Conservation (phyloP, 2,329 filamentous ascomycete genomes). For the Aureobasidium pullulans region DNA sequence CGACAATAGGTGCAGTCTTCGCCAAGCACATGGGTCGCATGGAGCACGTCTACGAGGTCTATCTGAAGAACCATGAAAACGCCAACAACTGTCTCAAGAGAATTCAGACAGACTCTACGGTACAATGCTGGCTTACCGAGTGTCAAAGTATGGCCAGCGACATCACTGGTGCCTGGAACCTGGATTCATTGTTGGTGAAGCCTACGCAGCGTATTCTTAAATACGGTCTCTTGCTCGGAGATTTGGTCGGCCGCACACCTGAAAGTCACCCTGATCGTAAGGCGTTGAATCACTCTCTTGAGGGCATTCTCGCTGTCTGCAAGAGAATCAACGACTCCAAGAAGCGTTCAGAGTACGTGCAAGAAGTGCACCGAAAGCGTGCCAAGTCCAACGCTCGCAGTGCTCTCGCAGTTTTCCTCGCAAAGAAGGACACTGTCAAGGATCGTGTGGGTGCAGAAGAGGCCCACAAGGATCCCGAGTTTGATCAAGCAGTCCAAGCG, state of each 20-base stretch:
- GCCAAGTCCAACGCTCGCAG: slow-evolving; percentile 82
- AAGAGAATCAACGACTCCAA: slow-evolving; percentile 85
- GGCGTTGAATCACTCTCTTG: slow-evolving; percentile 62
- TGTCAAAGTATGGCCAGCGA: slow-evolving; percentile 90
- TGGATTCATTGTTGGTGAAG: slow-evolving; percentile 95
- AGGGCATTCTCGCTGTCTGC: slow-evolving; percentile 57
- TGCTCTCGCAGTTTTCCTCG: slow-evolving; percentile 81
- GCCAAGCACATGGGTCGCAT: slow-evolving; percentile 48
- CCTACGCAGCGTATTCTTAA: slow-evolving; percentile 92
- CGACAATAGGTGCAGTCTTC: slow-evolving; percentile 54
- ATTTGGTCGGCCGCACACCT: slow-evolving; percentile 72
- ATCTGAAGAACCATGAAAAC: slow-evolving; percentile 57
- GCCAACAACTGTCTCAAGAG: slow-evolving; percentile 54
- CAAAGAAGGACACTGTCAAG: slow-evolving; percentile 78
- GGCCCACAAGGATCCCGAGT: slow-evolving; percentile 71
- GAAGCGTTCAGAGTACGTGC: slow-evolving; percentile 86
- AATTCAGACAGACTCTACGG: slow-evolving; percentile 51
- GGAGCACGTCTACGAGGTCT: slow-evolving; percentile 59
- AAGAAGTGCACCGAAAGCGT: slow-evolving; percentile 76
- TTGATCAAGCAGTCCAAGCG: slow-evolving; percentile 71
- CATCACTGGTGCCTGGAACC: slow-evolving; percentile 85
- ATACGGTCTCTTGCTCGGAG: slow-evolving; percentile 78
- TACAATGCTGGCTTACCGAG: slow-evolving; percentile 78
- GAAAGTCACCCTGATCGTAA: slow-evolving; percentile 72
- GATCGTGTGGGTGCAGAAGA: slow-evolving; percentile 59